phyloP scores from a whole-genome alignment of 192 early-diverging fungal species.

The Oehlia diaphana region DNA sequence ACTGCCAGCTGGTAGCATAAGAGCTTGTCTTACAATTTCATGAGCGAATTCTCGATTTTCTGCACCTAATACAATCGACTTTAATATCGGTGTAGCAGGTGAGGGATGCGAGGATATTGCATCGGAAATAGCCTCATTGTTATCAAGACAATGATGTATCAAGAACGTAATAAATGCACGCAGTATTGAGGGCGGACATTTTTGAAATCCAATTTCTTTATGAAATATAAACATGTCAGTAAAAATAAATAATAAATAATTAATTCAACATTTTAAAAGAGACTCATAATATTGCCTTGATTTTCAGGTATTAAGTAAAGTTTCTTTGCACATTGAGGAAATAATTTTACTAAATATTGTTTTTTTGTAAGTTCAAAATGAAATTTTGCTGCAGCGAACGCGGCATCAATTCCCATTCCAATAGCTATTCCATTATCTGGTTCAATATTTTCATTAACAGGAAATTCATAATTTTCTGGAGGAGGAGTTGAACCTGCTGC shows the following conservation, averaged over 20 bases:
- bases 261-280: not conserved
- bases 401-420: conserved; percentile 60
- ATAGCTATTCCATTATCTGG: conserved; percentile 58
- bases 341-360: conserved; percentile 67
- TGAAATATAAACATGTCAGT: not conserved
- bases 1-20: conserved; percentile 62
- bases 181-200: conserved; percentile 69
- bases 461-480: conserved; percentile 58
- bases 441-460: conserved; percentile 45
- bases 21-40: conserved; percentile 70
- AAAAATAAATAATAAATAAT: not conserved
- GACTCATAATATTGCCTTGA: conserved; percentile 49
- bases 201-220: conserved; percentile 58
- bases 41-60: conserved; percentile 74
- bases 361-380: conserved; percentile 74
- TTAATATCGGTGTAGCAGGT: conserved; percentile 61
- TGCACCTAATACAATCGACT: conserved; percentile 54
- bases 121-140: conserved; percentile 39
- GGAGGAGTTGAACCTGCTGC: conserved; percentile 61
- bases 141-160: conserved; percentile 63
- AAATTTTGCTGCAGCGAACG: conserved; percentile 56
- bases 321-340: conserved; percentile 60
- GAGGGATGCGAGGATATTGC: conserved; percentile 45
- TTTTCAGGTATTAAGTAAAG: conserved; percentile 44
- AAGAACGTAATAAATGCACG: conserved; percentile 67